Evolutionary conservation across 1,284 basidiomycete species (phyloP).

Genomic region (Ganoderma lingzhi): DNA sequence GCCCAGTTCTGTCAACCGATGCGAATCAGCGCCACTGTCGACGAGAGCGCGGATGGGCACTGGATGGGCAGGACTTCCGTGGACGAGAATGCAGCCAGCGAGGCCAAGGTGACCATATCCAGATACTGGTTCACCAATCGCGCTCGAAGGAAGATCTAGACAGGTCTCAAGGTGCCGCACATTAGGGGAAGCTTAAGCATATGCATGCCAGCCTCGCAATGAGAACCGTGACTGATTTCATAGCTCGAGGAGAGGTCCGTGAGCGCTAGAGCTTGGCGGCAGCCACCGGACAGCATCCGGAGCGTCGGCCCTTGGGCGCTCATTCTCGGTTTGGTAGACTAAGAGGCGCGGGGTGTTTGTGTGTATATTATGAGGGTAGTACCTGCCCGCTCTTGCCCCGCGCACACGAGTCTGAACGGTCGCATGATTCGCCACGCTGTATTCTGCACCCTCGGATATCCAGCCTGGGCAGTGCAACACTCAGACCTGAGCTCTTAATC

Average conservation of each 20-base stretch:
- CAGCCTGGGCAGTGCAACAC: neutral
- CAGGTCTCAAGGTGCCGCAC: neutral
- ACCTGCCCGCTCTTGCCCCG: neutral
- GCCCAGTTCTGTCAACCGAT: neutral
- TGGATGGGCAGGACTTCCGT: neutral
- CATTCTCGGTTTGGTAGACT: neutral
- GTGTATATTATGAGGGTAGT: neutral
- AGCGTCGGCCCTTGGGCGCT: neutral
- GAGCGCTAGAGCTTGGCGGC: neutral
- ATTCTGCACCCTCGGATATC: slow-evolving; percentile 2
- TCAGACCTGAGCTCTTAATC: neutral
- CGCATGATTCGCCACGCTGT: slow-evolving; percentile 15
- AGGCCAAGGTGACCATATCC: neutral
- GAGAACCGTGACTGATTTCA: too few species aligned
- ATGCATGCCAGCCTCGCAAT: too few species aligned
- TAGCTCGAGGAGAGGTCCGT: neutral
- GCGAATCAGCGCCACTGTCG: neutral
- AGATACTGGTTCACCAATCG: neutral
- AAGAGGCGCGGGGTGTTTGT: neutral
- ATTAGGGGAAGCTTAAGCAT: neutral
- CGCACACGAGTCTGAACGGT: neutral
- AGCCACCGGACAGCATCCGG: neutral
- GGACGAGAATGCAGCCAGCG: neutral
- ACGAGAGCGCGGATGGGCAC: neutral
- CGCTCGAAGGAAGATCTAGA: neutral